Evolutionary conservation across 1,284 basidiomycete genomes (phyloP), one percentile per base, ranked within the genome.

Genomic region (Puccinia polysora): DNA sequence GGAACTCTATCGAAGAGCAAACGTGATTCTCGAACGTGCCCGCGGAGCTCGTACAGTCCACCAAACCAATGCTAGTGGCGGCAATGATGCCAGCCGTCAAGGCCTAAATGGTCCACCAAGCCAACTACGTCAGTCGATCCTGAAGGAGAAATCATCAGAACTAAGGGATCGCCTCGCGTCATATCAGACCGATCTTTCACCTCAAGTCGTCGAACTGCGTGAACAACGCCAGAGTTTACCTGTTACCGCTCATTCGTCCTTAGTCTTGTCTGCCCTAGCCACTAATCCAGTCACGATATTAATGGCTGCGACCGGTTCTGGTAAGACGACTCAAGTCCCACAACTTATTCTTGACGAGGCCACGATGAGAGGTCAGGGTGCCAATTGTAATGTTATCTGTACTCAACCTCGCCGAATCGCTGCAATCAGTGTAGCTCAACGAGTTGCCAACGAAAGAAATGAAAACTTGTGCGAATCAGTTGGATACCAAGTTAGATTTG

Each of bases 271-370:
- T 15, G 87, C 89, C 75, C 86, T 97, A 76, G 82, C 84, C 49
- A 82, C 86, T 47, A 88, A 96, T 79, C 89, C 93, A 40, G 90
- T 97, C 71, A 91, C 89, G 0, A 89, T 97, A 74, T 88, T 89
- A 76, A 92, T 95, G 89, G 94, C 93, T 30, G 88, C 91, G 1
- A 97, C 94, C 0, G 93, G 94, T 52, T 96, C 91, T 0, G 94
- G 94, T 8, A 97, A 97, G 82, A 96, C 93, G 7, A 97, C 94
- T 0, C 94, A 97, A 79, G 86, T 97, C 45, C 94, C 94, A 1
- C 94, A 97, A 80, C 84, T 97, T 60, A 86, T 97, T 74, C 85
- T 97, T 60, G 93, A 97, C 78, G 85, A 90, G 63, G 88, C 84
- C 78, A 94, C 93, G 75, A 83, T 88, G 34, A 83, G 84, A 38